A percentile compares a stretch with the other conserved stretches of the same genome.
phyloP scores from a whole-genome alignment of 2,329 filamentous ascomycete species.

The Cadophora luteo-olivacea region DNA sequence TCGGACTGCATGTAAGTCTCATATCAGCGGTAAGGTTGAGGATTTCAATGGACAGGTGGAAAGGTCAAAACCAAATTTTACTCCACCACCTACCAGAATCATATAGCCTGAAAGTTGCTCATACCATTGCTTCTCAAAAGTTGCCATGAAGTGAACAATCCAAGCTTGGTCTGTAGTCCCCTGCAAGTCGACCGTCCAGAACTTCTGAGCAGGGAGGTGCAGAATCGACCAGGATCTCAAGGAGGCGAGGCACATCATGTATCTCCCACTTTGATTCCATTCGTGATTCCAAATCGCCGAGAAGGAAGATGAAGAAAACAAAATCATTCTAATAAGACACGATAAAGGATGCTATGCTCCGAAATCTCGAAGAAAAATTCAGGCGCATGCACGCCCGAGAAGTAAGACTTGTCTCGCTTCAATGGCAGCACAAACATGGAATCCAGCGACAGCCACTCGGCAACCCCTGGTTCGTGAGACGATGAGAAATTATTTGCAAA shows the following conservation, averaged over 20 bases:
- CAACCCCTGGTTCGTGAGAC: not conserved
- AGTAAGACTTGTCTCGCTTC: constrained; percentile 3
- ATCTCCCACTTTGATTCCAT: not conserved
- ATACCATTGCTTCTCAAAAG: not conserved
- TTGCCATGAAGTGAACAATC: not conserved
- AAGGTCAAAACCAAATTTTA: not conserved
- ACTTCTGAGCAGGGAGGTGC: not conserved
- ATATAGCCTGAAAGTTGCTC: not conserved
- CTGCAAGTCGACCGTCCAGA: not conserved
- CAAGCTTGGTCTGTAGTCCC: not conserved
- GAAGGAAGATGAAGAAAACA: not conserved
- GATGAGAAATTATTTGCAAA: not conserved
- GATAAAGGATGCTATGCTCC: not conserved
- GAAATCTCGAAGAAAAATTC: not conserved
- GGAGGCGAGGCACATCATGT: constrained; percentile 4
- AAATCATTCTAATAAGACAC: not conserved
- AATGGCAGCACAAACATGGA: not conserved
- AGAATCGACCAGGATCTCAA: not conserved
- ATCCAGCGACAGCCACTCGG: not conserved
- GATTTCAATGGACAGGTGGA: not conserved
- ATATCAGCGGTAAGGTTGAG: not conserved
- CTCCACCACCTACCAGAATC: not conserved
- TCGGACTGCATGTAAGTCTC: too few species aligned
- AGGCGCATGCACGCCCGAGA: not conserved
- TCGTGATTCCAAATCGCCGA: not conserved